Evolutionary conservation across 352 stramenopile species (phyloP).

Genomic region (Blastocystis sp.): DNA sequence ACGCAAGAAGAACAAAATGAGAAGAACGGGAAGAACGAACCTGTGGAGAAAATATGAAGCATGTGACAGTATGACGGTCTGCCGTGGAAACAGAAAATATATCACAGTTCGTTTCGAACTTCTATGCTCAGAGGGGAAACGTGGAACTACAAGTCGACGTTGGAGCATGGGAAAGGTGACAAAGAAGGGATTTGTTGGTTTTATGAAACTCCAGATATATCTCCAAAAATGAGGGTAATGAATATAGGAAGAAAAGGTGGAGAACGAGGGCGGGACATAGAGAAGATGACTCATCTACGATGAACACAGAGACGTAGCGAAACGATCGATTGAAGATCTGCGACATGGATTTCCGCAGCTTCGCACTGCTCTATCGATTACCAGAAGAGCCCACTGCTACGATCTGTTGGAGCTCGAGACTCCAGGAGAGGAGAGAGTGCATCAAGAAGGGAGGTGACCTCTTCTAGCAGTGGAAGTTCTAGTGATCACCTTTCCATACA

Average conservation of each 20-base stretch:
- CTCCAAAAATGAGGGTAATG: not conserved
- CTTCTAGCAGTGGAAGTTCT: slow-evolving; percentile 18
- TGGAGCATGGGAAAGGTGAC: slow-evolving; percentile 40
- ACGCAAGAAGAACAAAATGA: not conserved
- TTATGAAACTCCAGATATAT: not conserved
- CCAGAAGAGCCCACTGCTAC: not conserved
- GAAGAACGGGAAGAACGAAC: no score
- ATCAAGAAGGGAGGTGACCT: not conserved
- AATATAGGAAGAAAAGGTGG: not conserved
- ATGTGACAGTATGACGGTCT: not conserved
- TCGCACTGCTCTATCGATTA: not conserved
- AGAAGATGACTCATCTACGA: not conserved
- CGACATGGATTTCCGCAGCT: not conserved
- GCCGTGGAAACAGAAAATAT: not conserved
- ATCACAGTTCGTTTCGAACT: not conserved
- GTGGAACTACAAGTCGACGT: not conserved
- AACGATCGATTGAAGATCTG: not conserved
- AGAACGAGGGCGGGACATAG: not conserved
- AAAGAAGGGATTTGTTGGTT: not conserved
- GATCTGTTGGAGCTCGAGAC: not conserved
- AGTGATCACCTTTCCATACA: not conserved
- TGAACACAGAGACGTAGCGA: not conserved
- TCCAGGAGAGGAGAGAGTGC: not conserved
- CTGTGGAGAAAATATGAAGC: not conserved
- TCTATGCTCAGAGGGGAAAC: not conserved